phyloP scores from a whole-genome alignment of 169 alveolate species.

The Cryptosporidium sp. region DNA sequence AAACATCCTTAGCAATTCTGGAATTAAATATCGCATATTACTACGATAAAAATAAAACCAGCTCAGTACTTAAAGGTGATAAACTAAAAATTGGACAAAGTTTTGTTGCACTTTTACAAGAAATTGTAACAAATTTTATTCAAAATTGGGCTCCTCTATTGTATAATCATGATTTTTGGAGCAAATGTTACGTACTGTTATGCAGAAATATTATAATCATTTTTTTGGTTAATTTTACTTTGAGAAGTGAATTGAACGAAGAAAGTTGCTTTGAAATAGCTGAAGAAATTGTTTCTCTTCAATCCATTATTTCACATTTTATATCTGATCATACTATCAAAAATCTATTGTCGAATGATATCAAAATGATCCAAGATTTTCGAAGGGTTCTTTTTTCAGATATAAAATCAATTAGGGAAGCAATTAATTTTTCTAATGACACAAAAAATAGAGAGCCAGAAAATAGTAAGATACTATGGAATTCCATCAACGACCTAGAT shows the following conservation, averaged over 20 bases:
- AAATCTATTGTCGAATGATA: slow-evolving; percentile 1
- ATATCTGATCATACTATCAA: background rate
- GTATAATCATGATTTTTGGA: slow-evolving; percentile 13
- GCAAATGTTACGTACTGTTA: slow-evolving; percentile 24
- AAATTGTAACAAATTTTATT: slow-evolving; percentile 12
- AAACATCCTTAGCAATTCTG: background rate
- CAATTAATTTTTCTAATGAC: background rate
- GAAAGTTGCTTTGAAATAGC: slow-evolving; percentile 50
- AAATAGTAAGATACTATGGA: slow-evolving; percentile 5
- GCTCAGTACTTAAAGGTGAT: background rate
- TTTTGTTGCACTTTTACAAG: slow-evolving; percentile 14
- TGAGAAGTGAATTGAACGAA: slow-evolving; percentile 16
- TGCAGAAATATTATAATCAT: slow-evolving; percentile 39
- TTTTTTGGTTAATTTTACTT: slow-evolving; percentile 39
- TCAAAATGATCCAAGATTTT: slow-evolving; percentile 58
- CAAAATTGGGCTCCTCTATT: slow-evolving; percentile 50
- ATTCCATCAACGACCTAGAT: slow-evolving; percentile 9
- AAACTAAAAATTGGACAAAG: background rate
- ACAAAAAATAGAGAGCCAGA: background rate
- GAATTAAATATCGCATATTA: background rate
- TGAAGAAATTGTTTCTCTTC: slow-evolving; percentile 38
- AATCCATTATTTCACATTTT: slow-evolving; percentile 48
- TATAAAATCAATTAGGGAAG: slow-evolving; percentile 19
- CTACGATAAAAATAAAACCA: background rate
- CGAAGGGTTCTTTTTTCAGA: slow-evolving; percentile 71